These are phyloP conservation scores for Blastobotrys apis DNA, from an alignment of 1,139 yeast genomes.

Conservation along the genomic window DNA sequence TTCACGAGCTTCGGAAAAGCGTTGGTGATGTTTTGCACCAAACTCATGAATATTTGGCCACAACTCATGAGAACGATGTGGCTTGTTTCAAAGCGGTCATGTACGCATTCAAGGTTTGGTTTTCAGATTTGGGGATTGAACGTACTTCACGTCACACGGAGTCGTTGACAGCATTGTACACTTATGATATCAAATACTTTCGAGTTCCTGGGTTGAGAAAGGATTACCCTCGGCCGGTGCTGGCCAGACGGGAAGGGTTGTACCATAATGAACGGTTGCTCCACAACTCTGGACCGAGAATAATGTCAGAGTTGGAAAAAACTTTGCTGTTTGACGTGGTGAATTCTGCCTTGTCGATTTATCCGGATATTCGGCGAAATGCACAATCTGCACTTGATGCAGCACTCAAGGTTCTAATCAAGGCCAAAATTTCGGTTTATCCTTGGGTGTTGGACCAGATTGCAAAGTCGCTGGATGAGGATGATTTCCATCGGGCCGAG, in stretches of 20 bases:
- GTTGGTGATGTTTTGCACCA: conserved; percentile 69
- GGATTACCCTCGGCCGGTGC: conserved; percentile 73
- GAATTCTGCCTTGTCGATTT: conserved; percentile 62
- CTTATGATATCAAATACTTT: conserved; percentile 46
- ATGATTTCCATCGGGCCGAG: conserved; percentile 57
- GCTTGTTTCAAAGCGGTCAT: conserved; percentile 61
- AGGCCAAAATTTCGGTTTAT: conserved; percentile 45
- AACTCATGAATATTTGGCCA: conserved; percentile 47
- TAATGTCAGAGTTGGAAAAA: conserved; percentile 65
- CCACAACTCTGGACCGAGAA: conserved; percentile 70
- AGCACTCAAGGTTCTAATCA: conserved; percentile 68
- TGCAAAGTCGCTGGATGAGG: conserved; percentile 48
- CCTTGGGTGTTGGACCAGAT: conserved; percentile 47
- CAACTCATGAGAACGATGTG: conserved; percentile 62
- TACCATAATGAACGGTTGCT: conserved; percentile 74
- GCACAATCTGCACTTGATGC: conserved; percentile 71
- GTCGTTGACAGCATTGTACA: conserved; percentile 43
- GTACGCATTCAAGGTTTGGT: conserved; percentile 71
- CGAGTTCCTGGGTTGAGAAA: conserved; percentile 51
- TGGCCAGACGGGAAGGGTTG: conserved; percentile 72
- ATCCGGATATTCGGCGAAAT: conserved; percentile 61
- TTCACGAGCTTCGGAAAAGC: conserved; percentile 58
- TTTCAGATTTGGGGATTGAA: conserved; percentile 79
- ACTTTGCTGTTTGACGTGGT: conserved; percentile 66
- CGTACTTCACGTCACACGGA: conserved; percentile 57